Percentiles rank a stretch among this genome's conserved stretches.
Evolutionary conservation across 2,329 filamentous ascomycete genomes (phyloP).

Genomic region (Nigrograna mackinnonii): DNA sequence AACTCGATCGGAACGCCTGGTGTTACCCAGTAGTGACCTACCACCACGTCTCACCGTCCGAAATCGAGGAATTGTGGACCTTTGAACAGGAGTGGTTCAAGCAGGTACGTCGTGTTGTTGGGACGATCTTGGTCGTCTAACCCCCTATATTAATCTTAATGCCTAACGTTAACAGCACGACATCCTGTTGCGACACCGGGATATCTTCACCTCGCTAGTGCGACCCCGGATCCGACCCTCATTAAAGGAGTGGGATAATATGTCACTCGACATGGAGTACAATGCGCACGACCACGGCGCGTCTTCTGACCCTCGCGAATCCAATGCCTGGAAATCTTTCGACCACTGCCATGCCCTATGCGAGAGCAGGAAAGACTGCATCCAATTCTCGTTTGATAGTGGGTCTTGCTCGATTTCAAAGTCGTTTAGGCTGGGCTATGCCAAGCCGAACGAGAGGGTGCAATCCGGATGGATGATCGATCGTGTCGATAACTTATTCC

Average conservation of each 20-base stretch:
- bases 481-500: conserved; percentile 36
- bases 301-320: conserved; percentile 23
- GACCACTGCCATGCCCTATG: conserved; percentile 37
- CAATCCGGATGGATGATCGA: conserved; percentile 41
- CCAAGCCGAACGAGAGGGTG: conserved; percentile 28
- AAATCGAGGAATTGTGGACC: conserved; percentile 42
- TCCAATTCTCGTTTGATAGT: conserved; percentile 38
- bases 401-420: conserved; percentile 34
- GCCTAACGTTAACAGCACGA: conserved; percentile 28
- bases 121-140: too few relatives aligned
- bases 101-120: conserved; percentile 16
- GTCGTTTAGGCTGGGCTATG: conserved; percentile 35
- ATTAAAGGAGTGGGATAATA: conserved; percentile 37
- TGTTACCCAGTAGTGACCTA: conserved; percentile 48
- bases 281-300: conserved; percentile 34
- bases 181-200: conserved; percentile 39
- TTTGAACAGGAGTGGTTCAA: conserved; percentile 45
- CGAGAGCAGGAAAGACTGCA: conserved; percentile 33
- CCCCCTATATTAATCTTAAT: conserved; percentile 8
- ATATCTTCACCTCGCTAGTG: conserved; percentile 39
- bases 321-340: conserved; percentile 39
- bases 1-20: conserved; percentile 44
- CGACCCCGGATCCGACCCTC: conserved; percentile 28
- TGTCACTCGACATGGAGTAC: conserved; percentile 39
- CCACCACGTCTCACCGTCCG: conserved; percentile 41